Evolutionary conservation across 306 rosid species (phyloP), one percentile per base, ranked within the genome.

Genomic region (Dalbergia cochinchinensis): DNA sequence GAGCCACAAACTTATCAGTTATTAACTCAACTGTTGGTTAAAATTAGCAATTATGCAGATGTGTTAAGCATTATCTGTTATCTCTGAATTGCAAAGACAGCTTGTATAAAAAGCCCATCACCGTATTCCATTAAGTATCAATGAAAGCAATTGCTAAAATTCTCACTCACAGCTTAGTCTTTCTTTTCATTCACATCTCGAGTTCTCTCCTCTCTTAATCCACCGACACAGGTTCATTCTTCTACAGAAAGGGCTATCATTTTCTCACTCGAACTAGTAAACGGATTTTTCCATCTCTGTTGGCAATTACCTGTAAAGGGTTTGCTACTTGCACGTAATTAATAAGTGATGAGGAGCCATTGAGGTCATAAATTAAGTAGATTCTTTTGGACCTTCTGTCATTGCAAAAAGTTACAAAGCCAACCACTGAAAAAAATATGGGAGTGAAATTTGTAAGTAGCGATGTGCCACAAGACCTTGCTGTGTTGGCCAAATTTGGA

Each of bases 401-500:
- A 8, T 13, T 26, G 41, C 13, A 62, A 62, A 13, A 31, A 12
- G 3, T 26, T 11, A 4, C 41, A 31, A 1, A 26, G 31, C 31
- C 31, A 1, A 26, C 31, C 18, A 26, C 4, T 11, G 13, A 6
- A 33, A 63, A 34, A 63, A 33, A 13, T 33, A 63, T 31, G 33
- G 45, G 42, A 41, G 15, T 4, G 51, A 65, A 41, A 26, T 41
- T 41, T 65, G 22, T 18, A 41, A 39, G 50, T 10, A 41, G 26
- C 14, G 50, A 65, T 65, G 33, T 65, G 9, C 8, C 71, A 16
- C 33, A 51, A 68, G 3, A 48, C 69, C 45, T 68, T 78, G 61
- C 37, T 16, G 82, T 18, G 62, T 57, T 57, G 69, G 76, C 69
- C 12, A 77, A 41, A 39, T 77, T 66, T 65, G 81, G 73, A 77